Evolutionary conservation across 1,284 basidiomycete species (phyloP).

Genomic region (Sporisorium exsertum): DNA sequence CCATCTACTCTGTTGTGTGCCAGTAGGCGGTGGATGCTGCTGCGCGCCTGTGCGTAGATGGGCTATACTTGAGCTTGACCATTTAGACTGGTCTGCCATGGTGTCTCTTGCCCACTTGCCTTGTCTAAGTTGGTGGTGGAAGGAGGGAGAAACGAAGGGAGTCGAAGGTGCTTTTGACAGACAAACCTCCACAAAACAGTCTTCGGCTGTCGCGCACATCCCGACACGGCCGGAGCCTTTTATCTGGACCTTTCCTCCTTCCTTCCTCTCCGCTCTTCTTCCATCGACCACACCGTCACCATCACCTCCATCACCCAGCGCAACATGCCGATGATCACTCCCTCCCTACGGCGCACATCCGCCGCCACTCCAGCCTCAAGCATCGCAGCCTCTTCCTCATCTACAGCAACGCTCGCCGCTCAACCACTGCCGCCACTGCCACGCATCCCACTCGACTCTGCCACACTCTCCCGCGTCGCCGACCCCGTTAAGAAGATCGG

Average conservation of each 20-base stretch:
- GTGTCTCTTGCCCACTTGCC: not conserved
- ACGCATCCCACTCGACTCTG: conserved; percentile 21
- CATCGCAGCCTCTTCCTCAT: conserved; percentile 13
- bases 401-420: conserved; percentile 25
- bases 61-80: conserved; percentile 28
- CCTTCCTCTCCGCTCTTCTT: not conserved
- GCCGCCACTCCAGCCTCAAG: not conserved
- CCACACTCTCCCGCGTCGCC: conserved; percentile 23
- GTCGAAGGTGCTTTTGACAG: not conserved
- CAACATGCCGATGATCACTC: conserved; percentile 38
- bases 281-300: not conserved
- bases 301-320: not conserved
- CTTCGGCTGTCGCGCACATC: not conserved
- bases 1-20: conserved; percentile 40
- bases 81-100: conserved; percentile 22
- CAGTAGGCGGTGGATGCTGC: conserved; percentile 6
- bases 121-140: not conserved
- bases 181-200: not conserved
- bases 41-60: not conserved
- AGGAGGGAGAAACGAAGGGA: not conserved
- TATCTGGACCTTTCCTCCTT: not conserved
- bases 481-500: conserved; percentile 62
- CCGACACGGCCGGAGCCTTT: not conserved
- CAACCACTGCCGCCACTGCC: conserved; percentile 45
- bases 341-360: conserved; percentile 18